phyloP scores from a whole-genome alignment of 2,329 filamentous ascomycete species.

The Diaporthe sp. region DNA sequence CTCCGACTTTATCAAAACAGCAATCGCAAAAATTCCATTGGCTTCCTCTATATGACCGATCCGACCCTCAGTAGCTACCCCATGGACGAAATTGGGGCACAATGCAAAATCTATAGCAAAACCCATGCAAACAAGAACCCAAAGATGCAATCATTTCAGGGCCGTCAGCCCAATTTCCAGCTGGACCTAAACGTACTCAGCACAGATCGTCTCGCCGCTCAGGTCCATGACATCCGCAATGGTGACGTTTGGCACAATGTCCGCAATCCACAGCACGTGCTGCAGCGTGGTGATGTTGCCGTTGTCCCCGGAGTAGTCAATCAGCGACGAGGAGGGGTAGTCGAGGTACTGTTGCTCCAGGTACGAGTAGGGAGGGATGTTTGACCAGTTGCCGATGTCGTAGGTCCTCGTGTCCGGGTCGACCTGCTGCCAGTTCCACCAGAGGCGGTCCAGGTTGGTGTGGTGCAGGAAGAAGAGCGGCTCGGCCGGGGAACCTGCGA shows the following conservation, averaged over 20 bases:
- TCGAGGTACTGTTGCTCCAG: neutral
- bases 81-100: fast-evolving
- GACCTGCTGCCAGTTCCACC: constrained; percentile 49
- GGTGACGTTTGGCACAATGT: constrained; percentile 29
- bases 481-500: constrained; percentile 50
- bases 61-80: too few species aligned
- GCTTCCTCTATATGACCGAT: neutral
- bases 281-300: constrained; percentile 28
- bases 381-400: constrained; percentile 33
- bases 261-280: constrained; percentile 35
- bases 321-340: neutral
- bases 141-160: neutral
- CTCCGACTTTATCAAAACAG: neutral
- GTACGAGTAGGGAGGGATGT: constrained; percentile 25
- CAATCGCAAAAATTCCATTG: neutral
- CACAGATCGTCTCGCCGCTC: constrained; percentile 29
- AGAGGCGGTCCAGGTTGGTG: constrained; percentile 48
- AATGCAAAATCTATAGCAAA: neutral
- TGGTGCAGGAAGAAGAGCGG: constrained; percentile 52
- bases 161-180: neutral
- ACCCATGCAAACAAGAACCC: neutral
- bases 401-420: constrained; percentile 28
- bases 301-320: constrained; percentile 19
- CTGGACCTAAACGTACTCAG: constrained; percentile 12
- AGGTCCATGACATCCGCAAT: constrained; percentile 36